Evolutionary conservation across 2,329 filamentous ascomycete species (phyloP), one percentile per base, ranked within the genome.

Genomic region (Volutella citrinella): DNA sequence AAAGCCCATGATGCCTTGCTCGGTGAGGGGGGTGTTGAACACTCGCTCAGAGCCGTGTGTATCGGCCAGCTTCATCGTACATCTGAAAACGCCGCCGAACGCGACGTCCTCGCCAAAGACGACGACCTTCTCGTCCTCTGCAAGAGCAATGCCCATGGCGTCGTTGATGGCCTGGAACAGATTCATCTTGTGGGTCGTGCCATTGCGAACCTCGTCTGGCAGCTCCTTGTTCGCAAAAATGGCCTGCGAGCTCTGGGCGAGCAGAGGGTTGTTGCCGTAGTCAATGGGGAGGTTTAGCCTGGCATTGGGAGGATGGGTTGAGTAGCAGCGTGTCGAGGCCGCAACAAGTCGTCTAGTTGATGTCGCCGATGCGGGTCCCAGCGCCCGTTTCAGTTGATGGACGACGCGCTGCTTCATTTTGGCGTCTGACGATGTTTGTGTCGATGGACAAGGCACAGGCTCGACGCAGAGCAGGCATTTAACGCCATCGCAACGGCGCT

Each of bases 101-200:
- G 93, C 87, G 7, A 98, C 89, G 57, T 98, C 93, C 63, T 98
- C 93, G 25, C 93, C 93, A 54, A 98, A 98, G 9, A 98, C 74
- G 36, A 97, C 69, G 15, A 95, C 88, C 13, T 83, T 81, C 45
- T 95, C 87, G 52, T 96, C 90, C 21, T 83, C 78, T 12, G 84
- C 78, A 18, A 98, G 74, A 16, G 91, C 87, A 39, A 84, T 86
- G 15, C 85, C 78, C 15, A 98, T 73, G 10, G 91, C 90, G 46
- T 91, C 82, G 59, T 97, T 97, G 69, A 98, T 81, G 31, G 93
- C 84, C 60, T 95, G 88, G 67, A 93, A 96, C 22, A 96, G 76
- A 64, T 97, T 97, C 74, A 94, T 84, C 48, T 87, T 84, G 59
- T 87, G 88, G 4, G 88, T 91, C 2, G 82, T 74, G 27, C 81